phyloP scores from a whole-genome alignment of 371 early-diverging fungal species.

The Mucor velutinosus region DNA sequence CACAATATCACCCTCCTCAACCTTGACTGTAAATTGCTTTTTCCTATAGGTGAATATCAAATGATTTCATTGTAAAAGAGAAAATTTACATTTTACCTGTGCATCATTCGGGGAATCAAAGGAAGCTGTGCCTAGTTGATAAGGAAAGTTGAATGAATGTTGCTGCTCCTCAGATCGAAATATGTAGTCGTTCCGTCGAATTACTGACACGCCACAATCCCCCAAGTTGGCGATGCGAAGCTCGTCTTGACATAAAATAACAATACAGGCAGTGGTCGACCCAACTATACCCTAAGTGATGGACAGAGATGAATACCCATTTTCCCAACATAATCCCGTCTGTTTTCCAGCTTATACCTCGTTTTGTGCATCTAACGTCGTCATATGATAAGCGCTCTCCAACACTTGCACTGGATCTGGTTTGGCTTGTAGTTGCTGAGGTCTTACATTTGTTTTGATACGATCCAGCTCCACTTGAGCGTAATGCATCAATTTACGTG shows the following conservation, averaged over 20 bases:
- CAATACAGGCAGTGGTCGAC: conserved; percentile 88
- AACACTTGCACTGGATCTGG: conserved; percentile 69
- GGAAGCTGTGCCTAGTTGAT: conserved; percentile 70
- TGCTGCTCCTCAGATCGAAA: conserved; percentile 90
- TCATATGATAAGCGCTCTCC: conserved; percentile 70
- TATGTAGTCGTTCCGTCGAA: conserved; percentile 79
- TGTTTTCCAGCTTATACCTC: conserved; percentile 52
- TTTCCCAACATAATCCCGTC: background rate
- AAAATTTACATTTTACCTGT: conserved; percentile 46
- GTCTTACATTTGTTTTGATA: conserved; percentile 32
- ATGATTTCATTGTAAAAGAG: background rate
- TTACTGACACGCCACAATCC: conserved; percentile 86
- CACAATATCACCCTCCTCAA: conserved; percentile 74
- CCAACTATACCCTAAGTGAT: conserved; percentile 68
- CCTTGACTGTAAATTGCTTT: conserved; percentile 68
- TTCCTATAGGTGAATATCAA: background rate
- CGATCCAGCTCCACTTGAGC: conserved; percentile 76
- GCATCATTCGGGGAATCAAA: conserved; percentile 67
- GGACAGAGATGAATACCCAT: background rate
- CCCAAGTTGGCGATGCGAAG: conserved; percentile 90
- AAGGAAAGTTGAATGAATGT: conserved; percentile 80
- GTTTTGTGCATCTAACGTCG: conserved; percentile 61
- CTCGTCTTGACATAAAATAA: conserved; percentile 84
- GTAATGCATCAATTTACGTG: conserved; percentile 91
- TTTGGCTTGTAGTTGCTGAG: conserved; percentile 20